These are phyloP conservation scores for Aspergillus pseudotamarii DNA, from an alignment of 2,329 filamentous ascomycete genomes.

Conservation along the genomic window DNA sequence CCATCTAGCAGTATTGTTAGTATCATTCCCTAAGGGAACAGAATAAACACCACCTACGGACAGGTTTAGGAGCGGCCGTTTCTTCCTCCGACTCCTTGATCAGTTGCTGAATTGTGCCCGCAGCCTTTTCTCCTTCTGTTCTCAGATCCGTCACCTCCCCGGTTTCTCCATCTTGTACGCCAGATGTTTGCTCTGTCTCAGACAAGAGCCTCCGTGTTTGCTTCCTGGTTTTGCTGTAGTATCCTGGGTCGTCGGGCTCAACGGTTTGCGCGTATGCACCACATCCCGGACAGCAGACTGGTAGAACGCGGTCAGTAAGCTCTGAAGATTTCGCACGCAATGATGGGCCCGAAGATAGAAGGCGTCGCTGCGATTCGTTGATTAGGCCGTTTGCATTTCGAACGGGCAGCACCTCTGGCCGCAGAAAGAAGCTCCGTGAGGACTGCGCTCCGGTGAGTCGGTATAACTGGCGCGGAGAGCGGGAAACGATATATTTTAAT, in stretches of 20 bases:
- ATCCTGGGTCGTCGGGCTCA: slow-evolving; percentile 59
- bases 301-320: slow-evolving; percentile 39
- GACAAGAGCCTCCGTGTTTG: slow-evolving; percentile 46
- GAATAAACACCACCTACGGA: slow-evolving; percentile 15
- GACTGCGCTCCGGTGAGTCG: slow-evolving; percentile 3
- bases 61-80: slow-evolving; percentile 8
- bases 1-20: slow-evolving; percentile 19
- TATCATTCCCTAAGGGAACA: neutral
- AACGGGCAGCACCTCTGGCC: slow-evolving; percentile 1
- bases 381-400: neutral
- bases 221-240: slow-evolving; percentile 55
- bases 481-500: slow-evolving; percentile 1
- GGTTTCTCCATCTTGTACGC: slow-evolving; percentile 9
- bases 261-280: slow-evolving; percentile 63
- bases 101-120: slow-evolving; percentile 12
- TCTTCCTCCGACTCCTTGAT: slow-evolving; percentile 11
- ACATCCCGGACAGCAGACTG: slow-evolving; percentile 63
- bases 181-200: slow-evolving; percentile 19
- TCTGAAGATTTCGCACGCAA: slow-evolving; percentile 16
- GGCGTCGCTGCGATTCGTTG: slow-evolving; percentile 17
- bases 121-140: slow-evolving; percentile 12
- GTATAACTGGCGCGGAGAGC: neutral
- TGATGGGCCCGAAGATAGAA: slow-evolving; percentile 22
- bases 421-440: slow-evolving; percentile 12
- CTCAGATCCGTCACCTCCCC: slow-evolving; percentile 22